phyloP scores from a whole-genome alignment of 306 rosid genomes.

The Erythrophleum fordii region DNA sequence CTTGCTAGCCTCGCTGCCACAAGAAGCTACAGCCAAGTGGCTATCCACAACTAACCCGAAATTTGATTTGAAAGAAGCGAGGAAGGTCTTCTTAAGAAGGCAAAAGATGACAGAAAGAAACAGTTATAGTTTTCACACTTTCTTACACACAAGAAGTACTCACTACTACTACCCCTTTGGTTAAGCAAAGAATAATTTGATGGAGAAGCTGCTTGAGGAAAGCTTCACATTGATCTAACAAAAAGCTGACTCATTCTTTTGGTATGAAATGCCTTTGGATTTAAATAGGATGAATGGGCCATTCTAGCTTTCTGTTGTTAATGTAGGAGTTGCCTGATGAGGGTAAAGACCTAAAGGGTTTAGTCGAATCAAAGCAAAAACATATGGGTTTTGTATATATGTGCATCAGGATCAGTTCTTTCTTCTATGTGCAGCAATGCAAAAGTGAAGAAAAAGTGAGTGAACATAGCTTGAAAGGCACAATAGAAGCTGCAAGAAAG shows the following conservation, averaged over 20 bases:
- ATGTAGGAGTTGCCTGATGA: neutral
- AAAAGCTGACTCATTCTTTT: slow-evolving; percentile 30
- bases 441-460: slow-evolving; percentile 35
- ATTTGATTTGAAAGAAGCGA: slow-evolving; percentile 22
- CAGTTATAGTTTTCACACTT: slow-evolving; percentile 39
- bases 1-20: slow-evolving; percentile 38
- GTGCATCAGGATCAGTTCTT: slow-evolving; percentile 44
- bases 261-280: neutral
- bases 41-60: slow-evolving; percentile 49
- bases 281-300: neutral
- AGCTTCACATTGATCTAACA: slow-evolving; percentile 44
- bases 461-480: neutral
- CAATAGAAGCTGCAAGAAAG: neutral
- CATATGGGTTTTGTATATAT: neutral
- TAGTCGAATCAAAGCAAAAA: neutral
- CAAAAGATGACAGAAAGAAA: slow-evolving; percentile 38
- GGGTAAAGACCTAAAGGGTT: neutral
- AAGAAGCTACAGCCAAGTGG: slow-evolving; percentile 52
- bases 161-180: slow-evolving; percentile 22
- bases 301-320: neutral
- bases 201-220: slow-evolving; percentile 63
- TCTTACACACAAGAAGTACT: slow-evolving; percentile 37
- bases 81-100: slow-evolving; percentile 44
- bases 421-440: slow-evolving; percentile 57
- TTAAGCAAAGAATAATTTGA: slow-evolving; percentile 77